Evolutionary conservation across 2,329 filamentous ascomycete species (phyloP), one percentile per base, ranked within the genome.

Genomic region (Penicillium sp.): DNA sequence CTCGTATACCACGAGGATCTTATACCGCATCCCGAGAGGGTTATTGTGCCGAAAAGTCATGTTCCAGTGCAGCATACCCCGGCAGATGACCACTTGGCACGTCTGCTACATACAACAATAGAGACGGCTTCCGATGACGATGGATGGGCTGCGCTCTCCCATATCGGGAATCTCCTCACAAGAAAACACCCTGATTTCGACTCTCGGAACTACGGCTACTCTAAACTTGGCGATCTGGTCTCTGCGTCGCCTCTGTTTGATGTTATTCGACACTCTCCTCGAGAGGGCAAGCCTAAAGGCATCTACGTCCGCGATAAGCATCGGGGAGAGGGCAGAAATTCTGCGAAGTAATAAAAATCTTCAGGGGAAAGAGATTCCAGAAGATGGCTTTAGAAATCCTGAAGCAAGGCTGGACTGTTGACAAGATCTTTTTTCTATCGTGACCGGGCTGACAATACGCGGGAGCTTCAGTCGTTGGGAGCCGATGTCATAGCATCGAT

Each of bases 91-190:
- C 13, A n/a, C 27, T 30, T 50, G 23, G 50, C n/a, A 41, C 29
- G 7, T 46, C 46, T 13, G 26, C 23, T 54, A 12, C 51, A 26
- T 29, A 51, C 54, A 2, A 32, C 40, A 15, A 37, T 53, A 37
- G 56, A 58, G 20, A 39, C 30, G 24, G 24, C 50, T 5, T 53
- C 51, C 12, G 30, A 52, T 42, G 45, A 53, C 8, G 29, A 53
- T 48, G 56, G 47, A 24, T 58, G 53, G 50, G 50, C 53, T 47
- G 23, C 4, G 21, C 50, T 58, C 8, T 54, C 30, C 30, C 13
- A n/a, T 8, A 37, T 58, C 10, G 44, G 56, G 8, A 8, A 30
- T 1, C 37, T 52, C 5, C 53, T 58, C 18, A 52, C 47, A 32
- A 56, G 41, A 46, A 46, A 24, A 5, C 21, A 43, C 23, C 47